Base-by-base conservation (phyloP, 371 early-diverging fungal genomes). In the Mortierella sp. region DNA sequence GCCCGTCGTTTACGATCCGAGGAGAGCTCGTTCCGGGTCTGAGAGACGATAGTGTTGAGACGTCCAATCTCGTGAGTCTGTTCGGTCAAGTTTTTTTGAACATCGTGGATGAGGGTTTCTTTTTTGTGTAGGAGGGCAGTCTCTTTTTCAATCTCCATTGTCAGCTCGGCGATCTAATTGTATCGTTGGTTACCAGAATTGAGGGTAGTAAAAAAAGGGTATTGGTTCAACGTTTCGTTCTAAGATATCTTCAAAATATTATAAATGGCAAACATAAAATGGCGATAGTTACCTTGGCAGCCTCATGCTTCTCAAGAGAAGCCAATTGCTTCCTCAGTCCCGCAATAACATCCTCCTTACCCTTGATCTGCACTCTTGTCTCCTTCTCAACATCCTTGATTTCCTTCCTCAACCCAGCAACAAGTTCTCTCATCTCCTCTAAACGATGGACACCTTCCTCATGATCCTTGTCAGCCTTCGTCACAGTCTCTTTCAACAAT, bases 11-110 rank as follows among this genome's bases (percentile, higher is more conserved):
- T 60, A 14, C 70, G 81, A 26, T 76, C 77, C 2, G 52, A 24
- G n/a, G 55, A 31, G 48, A 80, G 45, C 38, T 80, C 80, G 9
- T 47, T 16, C 0, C 80, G 80, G 21, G 80, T 57, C 26, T 55
- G 57, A 16, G 68, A 48, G 19, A 80, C 72, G 31, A 38, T 31
- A 1, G 57, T 54, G 48, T 76, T 76, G 65, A 80, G 70, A 24
- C 73, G 81, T 9, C 68, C 81, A n/a, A 80, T 76, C 48, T 80
- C 77, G n/a, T 76, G 73, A 19, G 72, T 65, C 14, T 76, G 76
- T 13, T 73, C 73, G 14, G 76, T 57, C 38, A 76, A 13, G 21
- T 28, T 76, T 11, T 72, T 48, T 38, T 57, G 72, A 14, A 72
- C 8, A 0, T 65, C 73, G 3, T 45, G 28, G 31, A 76, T 38